A percentile compares a stretch with the other conserved stretches of the same genome.
These are phyloP conservation scores for Raphidocelis subcapitata DNA, from an alignment of 139 green algal genomes.

Conservation along the genomic window DNA sequence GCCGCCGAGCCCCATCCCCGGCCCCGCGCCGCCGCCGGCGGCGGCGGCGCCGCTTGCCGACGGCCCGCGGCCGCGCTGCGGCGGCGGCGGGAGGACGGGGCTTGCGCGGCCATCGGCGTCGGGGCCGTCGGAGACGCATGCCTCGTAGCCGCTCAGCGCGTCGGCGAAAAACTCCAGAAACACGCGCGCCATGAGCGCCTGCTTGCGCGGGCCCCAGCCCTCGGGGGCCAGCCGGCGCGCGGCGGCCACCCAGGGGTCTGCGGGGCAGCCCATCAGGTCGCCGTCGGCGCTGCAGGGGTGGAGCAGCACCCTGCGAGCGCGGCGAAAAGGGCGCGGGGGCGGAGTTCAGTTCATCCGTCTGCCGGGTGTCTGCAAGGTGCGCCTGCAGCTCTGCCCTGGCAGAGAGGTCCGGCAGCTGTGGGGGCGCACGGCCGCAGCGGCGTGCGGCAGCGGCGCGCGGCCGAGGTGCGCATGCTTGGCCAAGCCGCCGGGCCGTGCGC, in stretches of 20 bases:
- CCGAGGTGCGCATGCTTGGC: background rate
- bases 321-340: background rate
- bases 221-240: background rate
- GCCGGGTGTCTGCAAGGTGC: too few relatives aligned
- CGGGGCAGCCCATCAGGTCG: background rate
- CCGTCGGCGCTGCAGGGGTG: background rate
- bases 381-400: too few relatives aligned
- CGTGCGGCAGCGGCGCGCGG: background rate
- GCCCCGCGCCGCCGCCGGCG: too few relatives aligned
- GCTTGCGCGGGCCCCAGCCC: background rate
- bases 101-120: too few relatives aligned
- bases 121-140: background rate
- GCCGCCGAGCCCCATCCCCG: too few relatives aligned
- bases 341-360: background rate
- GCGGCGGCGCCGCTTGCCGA: too few relatives aligned
- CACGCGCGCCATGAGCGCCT: conserved; percentile 11
- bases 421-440: background rate
- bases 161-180: conserved; percentile 25
- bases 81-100: too few relatives aligned
- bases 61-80: too few relatives aligned
- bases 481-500: conserved; percentile 2
- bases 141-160: conserved; percentile 1
- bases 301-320: conserved; percentile 6
- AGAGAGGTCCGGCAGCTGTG: background rate
- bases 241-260: conserved; percentile 21